Conservation (phyloP, 2,329 filamentous ascomycete species). For the Fusarium xyrophilum region DNA sequence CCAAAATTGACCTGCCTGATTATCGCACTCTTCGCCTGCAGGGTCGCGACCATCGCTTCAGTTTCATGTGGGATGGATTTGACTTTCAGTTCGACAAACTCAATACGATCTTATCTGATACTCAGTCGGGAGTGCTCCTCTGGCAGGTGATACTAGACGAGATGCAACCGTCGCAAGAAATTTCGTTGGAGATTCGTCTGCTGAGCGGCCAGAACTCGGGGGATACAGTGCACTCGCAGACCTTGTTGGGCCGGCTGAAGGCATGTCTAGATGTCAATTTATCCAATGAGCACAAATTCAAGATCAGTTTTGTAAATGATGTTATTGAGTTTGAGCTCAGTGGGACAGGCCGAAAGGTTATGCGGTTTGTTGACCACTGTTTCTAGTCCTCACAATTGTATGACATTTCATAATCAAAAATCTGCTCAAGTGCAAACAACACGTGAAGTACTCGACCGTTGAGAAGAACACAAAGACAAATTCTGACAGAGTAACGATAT, state of each 20-base stretch:
- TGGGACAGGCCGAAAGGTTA: slow-evolving; percentile 38
- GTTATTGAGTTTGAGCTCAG: slow-evolving; percentile 42
- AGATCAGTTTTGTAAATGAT: slow-evolving; percentile 47
- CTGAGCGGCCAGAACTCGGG: slow-evolving; percentile 26
- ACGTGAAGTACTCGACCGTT: not conserved
- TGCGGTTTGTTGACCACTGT: slow-evolving; percentile 42
- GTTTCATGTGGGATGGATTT: slow-evolving; percentile 51
- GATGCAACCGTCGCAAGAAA: slow-evolving; percentile 38
- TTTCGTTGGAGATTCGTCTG: slow-evolving; percentile 39
- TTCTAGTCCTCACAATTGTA: not conserved
- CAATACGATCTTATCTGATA: slow-evolving; percentile 31
- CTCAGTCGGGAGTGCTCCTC: slow-evolving; percentile 46
- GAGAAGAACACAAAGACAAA: not conserved
- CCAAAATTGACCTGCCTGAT: slow-evolving; percentile 34
- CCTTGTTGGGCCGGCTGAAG: not conserved
- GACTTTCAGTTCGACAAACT: slow-evolving; percentile 50
- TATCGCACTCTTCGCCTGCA: slow-evolving; percentile 48
- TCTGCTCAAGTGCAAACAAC: not conserved
- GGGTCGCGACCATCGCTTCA: slow-evolving; percentile 52
- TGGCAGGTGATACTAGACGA: slow-evolving; percentile 52
- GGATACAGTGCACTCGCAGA: slow-evolving; percentile 16
- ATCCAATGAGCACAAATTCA: slow-evolving; percentile 43
- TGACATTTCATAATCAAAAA: accelerated
- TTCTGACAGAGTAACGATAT: no score
- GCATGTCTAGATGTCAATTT: not conserved